Evolutionary conservation across 805 yeast species (phyloP), one percentile per base, ranked within the genome.

Genomic region (Lachancea sp.): DNA sequence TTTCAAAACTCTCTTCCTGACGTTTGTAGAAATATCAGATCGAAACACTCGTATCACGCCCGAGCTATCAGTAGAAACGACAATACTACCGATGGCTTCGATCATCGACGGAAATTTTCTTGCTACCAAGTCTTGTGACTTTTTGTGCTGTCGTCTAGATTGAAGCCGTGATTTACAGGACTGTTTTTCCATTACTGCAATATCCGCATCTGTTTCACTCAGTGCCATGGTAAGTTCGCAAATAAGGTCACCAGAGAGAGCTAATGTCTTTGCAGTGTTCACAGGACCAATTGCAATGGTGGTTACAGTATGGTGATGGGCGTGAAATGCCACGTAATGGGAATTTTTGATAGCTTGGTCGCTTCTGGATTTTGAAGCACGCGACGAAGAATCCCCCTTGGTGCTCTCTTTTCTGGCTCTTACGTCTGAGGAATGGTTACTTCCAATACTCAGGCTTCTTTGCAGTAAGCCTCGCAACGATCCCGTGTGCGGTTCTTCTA

Each of bases 11-110:
- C 51, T 44, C 37, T 67, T 68, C 41, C 80, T 53, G 11, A 68
- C 60, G 8, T 54, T 51, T 38, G 74, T 68, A 0, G 92, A 82
- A 40, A 81, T 70, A 58, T 88, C 97, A 42, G 85, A 81, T 54
- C 97, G 69, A 57, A 83, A 84, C 0, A 88, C 83, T 33, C 92
- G 63, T 22, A 88, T 83, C 2, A 71, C 49, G 0, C 96, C 96
- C 17, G 67, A 61, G 41, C 74, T 75, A 60, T 88, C 97, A 0
- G 90, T 77, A 1, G 92, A 80, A 2, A 88, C 79, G 12, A 87
- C 74, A 32, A 87, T 79, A 0, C 61, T 51, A 1, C 71, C 71
- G 29, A 67, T 60, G 8, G 55, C 53, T 11, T 59, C 57, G 15
- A 51, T 56, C 21, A 54, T 55, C 16, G 60, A 51, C 23, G 63